Conservation (phyloP, 1,284 basidiomycete species). For the Ceratobasidium sp. region DNA sequence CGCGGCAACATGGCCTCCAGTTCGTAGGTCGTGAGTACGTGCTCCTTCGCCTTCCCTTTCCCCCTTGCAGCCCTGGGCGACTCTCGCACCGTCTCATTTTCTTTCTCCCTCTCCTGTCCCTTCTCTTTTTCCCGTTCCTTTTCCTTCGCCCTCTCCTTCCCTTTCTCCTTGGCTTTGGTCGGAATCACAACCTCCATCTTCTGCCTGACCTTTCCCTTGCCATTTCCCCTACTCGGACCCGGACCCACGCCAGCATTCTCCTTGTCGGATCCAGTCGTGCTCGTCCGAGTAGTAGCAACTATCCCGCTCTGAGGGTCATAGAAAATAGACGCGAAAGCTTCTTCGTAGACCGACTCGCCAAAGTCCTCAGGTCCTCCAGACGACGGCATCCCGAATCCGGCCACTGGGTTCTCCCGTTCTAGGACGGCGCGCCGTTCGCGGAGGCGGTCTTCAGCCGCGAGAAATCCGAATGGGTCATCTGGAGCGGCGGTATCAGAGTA, state of each 20-base stretch:
- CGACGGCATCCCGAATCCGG: constrained; percentile 10
- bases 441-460: constrained; percentile 29
- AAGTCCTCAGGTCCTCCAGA: constrained; percentile 21
- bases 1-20: constrained; percentile 40
- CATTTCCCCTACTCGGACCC: neutral
- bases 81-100: neutral
- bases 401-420: neutral
- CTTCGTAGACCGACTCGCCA: constrained; percentile 28
- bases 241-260: constrained; percentile 3
- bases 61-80: neutral
- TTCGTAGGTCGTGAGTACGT: constrained; percentile 35
- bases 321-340: constrained; percentile 32
- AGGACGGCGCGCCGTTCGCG: constrained; percentile 18
- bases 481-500: constrained; percentile 31
- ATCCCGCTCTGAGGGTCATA: constrained; percentile 19
- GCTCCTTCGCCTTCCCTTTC: constrained; percentile 18
- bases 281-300: constrained; percentile 1
- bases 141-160: constrained; percentile 4
- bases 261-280: constrained; percentile 18
- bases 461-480: constrained; percentile 41
- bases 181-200: constrained; percentile 41
- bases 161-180: constrained; percentile 22
- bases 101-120: neutral
- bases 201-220: constrained; percentile 9
- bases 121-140: neutral